Evolutionary conservation across 768 basidiomycete species (phyloP), one percentile per base, ranked within the genome.

Genomic region (Boletus patriciae): DNA sequence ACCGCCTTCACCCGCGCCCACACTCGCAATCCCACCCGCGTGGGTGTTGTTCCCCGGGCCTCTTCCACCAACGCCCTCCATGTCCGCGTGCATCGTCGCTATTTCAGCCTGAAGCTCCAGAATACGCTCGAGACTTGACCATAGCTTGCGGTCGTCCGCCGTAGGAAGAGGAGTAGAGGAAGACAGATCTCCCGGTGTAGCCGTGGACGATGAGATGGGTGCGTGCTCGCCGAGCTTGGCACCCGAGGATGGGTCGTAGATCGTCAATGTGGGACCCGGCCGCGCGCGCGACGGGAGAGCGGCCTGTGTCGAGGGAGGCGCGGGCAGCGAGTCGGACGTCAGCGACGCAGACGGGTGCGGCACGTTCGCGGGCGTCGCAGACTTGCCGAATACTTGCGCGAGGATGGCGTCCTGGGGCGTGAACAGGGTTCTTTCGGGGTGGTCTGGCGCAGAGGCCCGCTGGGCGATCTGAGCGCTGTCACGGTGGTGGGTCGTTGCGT

Each of bases 51-150:
- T 52, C 15, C 57, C 69, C 43, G 38, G 12, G 1, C 46, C 52
- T 15, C 42, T 49, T 12, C 41, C 54, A 55, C 72, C 61, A 1
- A 87, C 78, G 40, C 80, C 80, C 68, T 92, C 90, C 87, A 92
- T 88, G 25, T 86, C 83, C 11, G 85, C 71, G 66, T 91, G 90
- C 80, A 88, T 83, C 60, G 74, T 76, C 6, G 89, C 84, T 34
- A 92, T 83, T 60, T 88, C 83, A 52, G 80, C 83, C 68, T 92
- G 88, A 31, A 92, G 70, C 37, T 85, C 85, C 59, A 89, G 69
- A n/a, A 92, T 85, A 43, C 78, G 79, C 19, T 83, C 82, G 16
- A 92, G 78, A 58, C 86, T 84, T 0, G 79, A 65, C 90, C 90
- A 92, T 47, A 88, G 68, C 51, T 80, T 82, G 49, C 80, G 81